Evolutionary conservation across 192 early-diverging fungal genomes (phyloP).

Genomic region (Lunasporangiospora selenospora): DNA sequence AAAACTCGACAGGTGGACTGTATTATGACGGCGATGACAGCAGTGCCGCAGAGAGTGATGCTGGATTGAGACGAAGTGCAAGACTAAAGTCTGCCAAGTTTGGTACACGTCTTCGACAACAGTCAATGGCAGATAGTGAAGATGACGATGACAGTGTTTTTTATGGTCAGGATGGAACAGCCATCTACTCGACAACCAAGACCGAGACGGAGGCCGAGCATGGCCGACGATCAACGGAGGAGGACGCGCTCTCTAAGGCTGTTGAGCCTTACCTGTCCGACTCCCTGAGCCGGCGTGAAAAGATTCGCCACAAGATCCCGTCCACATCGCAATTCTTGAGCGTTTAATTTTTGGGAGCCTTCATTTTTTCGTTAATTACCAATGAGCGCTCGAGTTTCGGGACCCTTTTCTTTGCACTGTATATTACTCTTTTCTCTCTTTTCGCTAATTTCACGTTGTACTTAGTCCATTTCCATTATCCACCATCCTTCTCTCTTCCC

Average conservation of each 20-base stretch:
- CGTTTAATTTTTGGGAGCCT: not conserved
- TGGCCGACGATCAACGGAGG: constrained; percentile 42
- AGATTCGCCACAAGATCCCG: constrained; percentile 16
- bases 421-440: no score
- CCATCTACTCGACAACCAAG: constrained; percentile 18
- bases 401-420: no score
- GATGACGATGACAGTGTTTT: not conserved
- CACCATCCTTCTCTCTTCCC: no score
- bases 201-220: constrained; percentile 40
- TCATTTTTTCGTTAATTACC: no score
- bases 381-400: no score
- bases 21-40: constrained; percentile 48
- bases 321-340: constrained; percentile 24
- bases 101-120: not conserved
- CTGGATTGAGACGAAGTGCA: constrained; percentile 10
- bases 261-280: constrained; percentile 45
- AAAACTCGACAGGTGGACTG: constrained; percentile 5
- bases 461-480: no score
- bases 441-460: no score
- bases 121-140: constrained; percentile 3
- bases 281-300: constrained; percentile 39
- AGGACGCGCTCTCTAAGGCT: constrained; percentile 39
- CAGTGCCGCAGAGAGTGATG: constrained; percentile 28
- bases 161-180: no score
- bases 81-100: constrained; percentile 1